Evolutionary conservation across 768 basidiomycete genomes (phyloP).

Genomic region (Russula sp.): DNA sequence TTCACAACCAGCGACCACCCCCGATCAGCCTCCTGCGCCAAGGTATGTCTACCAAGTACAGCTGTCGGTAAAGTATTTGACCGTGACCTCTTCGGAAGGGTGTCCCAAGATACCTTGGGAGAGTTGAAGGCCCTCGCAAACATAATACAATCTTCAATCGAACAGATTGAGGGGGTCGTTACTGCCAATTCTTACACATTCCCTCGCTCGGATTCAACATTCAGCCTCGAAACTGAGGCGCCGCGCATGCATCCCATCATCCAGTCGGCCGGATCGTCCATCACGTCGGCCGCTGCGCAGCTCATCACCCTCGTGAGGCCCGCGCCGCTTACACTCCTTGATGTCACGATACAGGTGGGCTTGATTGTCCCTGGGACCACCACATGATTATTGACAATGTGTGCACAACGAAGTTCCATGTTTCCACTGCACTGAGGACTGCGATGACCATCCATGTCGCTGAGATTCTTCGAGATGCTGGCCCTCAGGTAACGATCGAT

Average conservation of each 20-base stretch:
- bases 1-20: no score
- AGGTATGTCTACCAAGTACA: background rate
- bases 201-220: background rate
- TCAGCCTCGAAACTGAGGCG: constrained; percentile 1
- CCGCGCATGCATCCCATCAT: constrained; percentile 1
- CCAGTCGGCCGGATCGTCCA: constrained; percentile 2
- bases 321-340: background rate
- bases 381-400: background rate
- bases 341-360: constrained; percentile 3
- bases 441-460: constrained; percentile 1
- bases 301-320: constrained; percentile 9
- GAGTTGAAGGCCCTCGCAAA: constrained; percentile 13
- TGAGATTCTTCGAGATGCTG: constrained; percentile 22
- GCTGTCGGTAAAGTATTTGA: background rate
- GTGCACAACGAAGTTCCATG: background rate
- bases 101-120: background rate
- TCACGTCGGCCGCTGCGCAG: constrained; percentile 7
- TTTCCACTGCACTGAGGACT: constrained; percentile 1
- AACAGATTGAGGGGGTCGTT: background rate
- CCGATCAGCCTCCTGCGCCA: background rate
- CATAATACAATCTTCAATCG: constrained; percentile 6
- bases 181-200: background rate
- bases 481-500: constrained; percentile 8
- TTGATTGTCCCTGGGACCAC: background rate
- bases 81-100: background rate